Base-by-base conservation (phyloP, 805 yeast genomes). In the Suhomyces xylopsoci region DNA sequence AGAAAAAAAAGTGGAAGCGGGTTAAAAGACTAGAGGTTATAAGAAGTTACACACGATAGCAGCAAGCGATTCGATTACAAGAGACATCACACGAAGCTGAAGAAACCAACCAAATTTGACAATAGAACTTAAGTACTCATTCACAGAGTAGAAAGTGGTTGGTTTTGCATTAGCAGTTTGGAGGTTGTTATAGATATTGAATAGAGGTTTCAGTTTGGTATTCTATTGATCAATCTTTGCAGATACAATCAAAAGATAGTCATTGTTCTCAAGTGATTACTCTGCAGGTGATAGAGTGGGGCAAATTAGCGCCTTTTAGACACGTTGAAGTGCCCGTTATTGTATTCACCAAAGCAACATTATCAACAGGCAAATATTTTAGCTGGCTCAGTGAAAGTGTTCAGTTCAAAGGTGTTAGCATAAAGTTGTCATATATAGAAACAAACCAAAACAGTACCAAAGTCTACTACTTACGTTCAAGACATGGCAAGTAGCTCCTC, bases 401-500 rank as follows among this genome's bases (percentile, higher is more conserved):
- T 17, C 42, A 38, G 36, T 32, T 12, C 17, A 32, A 32, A 14
- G 8, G 12, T 5, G 15, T 32, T 32, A 32, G 36, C 36, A 14
- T 14, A 19, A 10, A 38, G 22, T 22, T 17, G 42, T 9, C 42
- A 38, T 22, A 9, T 38, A 38, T 38, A 38, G 42, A 38, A 38
- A 5, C 14, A n/a, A 32, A 32, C 9, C 7, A 14, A 32, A 14
- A 32, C 9, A n/a, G 36, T 7, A 32, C 36, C 36, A 17, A 36
- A 38, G 8, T 7, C n/a, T n/a, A 36, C 41, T n/a, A 14, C 20
- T 19, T 9, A 42, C 26, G 15, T 24, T 42, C n/a, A 26, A 20
- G 47, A 24, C 17, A 70, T 72, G 73, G 73, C 74, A 10, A 75
- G 67, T 53, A 60, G 71, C 44, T 70, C 76, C 53, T 78, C 83